A percentile compares a stretch with the other conserved stretches of the same genome.
Evolutionary conservation across 805 yeast species (phyloP).

Genomic region (Suhomyces prunicola): DNA sequence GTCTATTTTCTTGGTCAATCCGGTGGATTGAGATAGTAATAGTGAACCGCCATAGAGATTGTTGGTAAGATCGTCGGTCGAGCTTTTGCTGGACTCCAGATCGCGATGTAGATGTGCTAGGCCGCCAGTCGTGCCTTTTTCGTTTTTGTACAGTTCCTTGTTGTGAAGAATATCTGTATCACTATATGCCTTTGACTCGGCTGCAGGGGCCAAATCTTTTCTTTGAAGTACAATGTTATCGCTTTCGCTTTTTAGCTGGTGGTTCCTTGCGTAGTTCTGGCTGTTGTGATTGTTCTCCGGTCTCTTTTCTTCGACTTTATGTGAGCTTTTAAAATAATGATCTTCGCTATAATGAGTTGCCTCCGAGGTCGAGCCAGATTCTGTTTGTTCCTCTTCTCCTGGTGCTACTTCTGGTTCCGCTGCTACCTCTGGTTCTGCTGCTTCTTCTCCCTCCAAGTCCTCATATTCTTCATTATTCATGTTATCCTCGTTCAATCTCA

Average conservation of each 20-base stretch:
- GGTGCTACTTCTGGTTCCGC: background rate
- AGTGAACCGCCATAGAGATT: slow-evolving; percentile 43
- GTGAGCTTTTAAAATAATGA: slow-evolving; percentile 1
- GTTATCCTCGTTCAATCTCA: slow-evolving; percentile 36
- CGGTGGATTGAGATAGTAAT: slow-evolving; percentile 42
- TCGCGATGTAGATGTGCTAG: background rate
- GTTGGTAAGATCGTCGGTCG: slow-evolving; percentile 24
- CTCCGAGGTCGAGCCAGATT: background rate
- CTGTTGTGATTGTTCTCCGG: too few species aligned
- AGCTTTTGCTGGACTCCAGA: slow-evolving; percentile 16
- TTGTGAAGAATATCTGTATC: background rate
- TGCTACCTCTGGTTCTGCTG: background rate
- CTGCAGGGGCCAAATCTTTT: background rate
- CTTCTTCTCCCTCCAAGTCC: slow-evolving; percentile 20
- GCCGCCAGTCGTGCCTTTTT: background rate
- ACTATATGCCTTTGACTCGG: background rate
- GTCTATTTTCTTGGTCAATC: slow-evolving; percentile 35
- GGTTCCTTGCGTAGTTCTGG: background rate
- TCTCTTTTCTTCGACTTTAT: background rate
- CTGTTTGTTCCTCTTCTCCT: background rate
- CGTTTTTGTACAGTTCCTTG: background rate
- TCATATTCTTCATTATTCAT: slow-evolving; percentile 34
- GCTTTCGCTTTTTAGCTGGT: background rate
- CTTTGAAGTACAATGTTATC: background rate
- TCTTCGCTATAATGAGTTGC: background rate